These are phyloP conservation scores for Hymenoscyphus fraxineus DNA, from an alignment of 2,329 filamentous ascomycete species.

Conservation along the genomic window DNA sequence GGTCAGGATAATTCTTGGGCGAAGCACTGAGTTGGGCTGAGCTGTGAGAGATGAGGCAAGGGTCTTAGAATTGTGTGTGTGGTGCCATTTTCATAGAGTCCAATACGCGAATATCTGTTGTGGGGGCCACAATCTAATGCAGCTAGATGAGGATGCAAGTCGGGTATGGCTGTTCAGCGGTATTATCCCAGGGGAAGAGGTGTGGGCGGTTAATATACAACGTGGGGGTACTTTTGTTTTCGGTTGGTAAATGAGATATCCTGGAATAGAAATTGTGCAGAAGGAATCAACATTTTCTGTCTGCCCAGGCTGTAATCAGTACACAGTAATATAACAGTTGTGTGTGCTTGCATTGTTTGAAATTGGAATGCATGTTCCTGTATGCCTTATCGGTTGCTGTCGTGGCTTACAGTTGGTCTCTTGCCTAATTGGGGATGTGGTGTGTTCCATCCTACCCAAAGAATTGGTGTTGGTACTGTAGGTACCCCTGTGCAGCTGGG, in stretches of 20 bases:
- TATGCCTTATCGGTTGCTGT: too few species aligned
- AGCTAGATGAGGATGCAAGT: not conserved
- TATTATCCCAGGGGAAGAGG: not conserved
- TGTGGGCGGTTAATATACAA: not conserved
- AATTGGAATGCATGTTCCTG: too few species aligned
- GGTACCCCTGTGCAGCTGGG: too few species aligned
- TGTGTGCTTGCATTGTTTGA: too few species aligned
- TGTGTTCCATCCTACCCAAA: too few species aligned
- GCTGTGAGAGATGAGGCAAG: not conserved
- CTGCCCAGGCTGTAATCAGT: too few species aligned
- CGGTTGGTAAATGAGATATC: not conserved
- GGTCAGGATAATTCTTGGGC: not conserved
- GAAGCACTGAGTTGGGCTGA: not conserved
- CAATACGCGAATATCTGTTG: not conserved
- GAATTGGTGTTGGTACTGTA: too few species aligned
- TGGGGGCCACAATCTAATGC: not conserved
- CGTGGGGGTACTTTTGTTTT: not conserved
- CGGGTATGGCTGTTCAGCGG: not conserved
- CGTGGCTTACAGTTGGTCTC: too few species aligned
- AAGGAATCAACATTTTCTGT: not conserved
- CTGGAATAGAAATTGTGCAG: not conserved
- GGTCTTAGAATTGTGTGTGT: not conserved
- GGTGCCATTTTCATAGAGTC: not conserved
- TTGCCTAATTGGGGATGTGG: too few species aligned
- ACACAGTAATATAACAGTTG: too few species aligned